These are phyloP conservation scores for Linderniella brevidens DNA, from an alignment of 257 asterid genomes.

Conservation along the genomic window DNA sequence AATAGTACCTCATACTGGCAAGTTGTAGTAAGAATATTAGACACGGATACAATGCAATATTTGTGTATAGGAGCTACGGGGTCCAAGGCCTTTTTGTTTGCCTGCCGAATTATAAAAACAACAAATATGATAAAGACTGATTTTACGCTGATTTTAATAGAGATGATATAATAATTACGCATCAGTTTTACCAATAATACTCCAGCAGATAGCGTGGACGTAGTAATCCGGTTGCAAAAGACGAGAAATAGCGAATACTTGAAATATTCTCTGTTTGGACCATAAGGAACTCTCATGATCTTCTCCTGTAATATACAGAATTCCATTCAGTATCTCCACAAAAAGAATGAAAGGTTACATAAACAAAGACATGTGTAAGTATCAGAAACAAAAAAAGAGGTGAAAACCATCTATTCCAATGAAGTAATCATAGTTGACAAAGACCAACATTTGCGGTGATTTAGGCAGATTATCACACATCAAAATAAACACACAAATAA, in stretches of 20 bases:
- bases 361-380: not conserved
- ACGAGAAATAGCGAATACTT: conserved; percentile 81
- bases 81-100: conserved; percentile 59
- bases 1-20: conserved; percentile 83
- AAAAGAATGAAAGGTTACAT: not conserved
- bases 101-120: conserved; percentile 24
- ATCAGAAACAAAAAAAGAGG: not conserved
- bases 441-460: too few species aligned
- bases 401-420: too few species aligned
- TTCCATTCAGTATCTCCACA: conserved; percentile 10
- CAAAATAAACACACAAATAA: too few species aligned
- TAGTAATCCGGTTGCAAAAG: conserved; percentile 91
- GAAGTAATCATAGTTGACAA: too few species aligned
- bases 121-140: not conserved
- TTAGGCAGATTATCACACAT: too few species aligned
- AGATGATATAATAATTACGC: too few species aligned
- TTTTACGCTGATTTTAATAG: not conserved
- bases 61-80: conserved; percentile 93
- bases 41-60: conserved; percentile 64
- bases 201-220: conserved; percentile 86
- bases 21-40: conserved; percentile 90
- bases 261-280: conserved; percentile 61
- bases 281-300: conserved; percentile 95
- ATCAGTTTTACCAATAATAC: conserved; percentile 50
- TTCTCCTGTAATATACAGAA: conserved; percentile 58